These are phyloP conservation scores for Lodderomyces elongisporus DNA, from an alignment of 1,139 yeast genomes.

Conservation along the genomic window DNA sequence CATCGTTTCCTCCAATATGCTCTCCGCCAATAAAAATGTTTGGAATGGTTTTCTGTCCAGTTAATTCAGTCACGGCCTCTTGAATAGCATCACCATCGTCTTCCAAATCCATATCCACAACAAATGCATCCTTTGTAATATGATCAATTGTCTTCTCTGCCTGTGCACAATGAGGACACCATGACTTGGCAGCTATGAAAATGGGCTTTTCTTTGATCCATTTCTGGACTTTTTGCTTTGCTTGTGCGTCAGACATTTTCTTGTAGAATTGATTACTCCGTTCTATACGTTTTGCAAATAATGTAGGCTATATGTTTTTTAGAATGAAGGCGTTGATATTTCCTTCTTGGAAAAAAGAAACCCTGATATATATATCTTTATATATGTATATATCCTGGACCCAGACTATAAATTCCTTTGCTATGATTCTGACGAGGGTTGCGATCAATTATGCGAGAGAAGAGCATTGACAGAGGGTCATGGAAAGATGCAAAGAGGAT, in stretches of 20 bases:
- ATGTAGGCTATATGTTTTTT: too few relatives aligned
- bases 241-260: conserved; percentile 44
- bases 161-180: conserved; percentile 69
- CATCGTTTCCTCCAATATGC: conserved; percentile 94
- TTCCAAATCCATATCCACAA: conserved; percentile 58
- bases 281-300: too few relatives aligned
- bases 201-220: conserved; percentile 64
- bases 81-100: conserved; percentile 55
- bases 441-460: too few relatives aligned
- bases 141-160: conserved; percentile 54
- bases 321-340: too few relatives aligned
- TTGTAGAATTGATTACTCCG: too few relatives aligned
- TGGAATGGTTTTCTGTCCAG: conserved; percentile 93
- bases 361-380: too few relatives aligned
- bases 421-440: too few relatives aligned
- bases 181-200: conserved; percentile 76
- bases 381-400: too few relatives aligned
- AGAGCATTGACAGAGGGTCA: too few relatives aligned
- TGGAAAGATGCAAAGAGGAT: too few relatives aligned
- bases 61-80: conserved; percentile 65
- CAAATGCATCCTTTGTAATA: conserved; percentile 50
- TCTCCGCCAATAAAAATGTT: conserved; percentile 83
- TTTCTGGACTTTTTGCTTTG: conserved; percentile 55
- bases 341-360: too few relatives aligned
- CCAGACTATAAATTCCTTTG: too few relatives aligned